Evolutionary conservation across 768 basidiomycete species (phyloP).

Genomic region (Cystobasidium ongulense): DNA sequence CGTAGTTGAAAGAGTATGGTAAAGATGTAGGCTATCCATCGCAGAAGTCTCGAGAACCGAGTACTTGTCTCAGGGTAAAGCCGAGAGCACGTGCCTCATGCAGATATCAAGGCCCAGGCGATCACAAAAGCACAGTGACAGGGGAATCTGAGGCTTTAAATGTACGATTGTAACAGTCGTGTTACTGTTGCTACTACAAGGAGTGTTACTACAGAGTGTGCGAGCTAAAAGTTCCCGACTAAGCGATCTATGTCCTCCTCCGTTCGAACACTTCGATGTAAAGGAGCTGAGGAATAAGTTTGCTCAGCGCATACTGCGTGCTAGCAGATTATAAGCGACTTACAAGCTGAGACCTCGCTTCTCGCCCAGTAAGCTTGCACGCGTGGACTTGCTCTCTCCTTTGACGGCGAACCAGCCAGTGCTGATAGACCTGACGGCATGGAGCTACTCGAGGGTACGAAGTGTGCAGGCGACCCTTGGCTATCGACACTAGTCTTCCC

Average conservation of each 20-base stretch:
- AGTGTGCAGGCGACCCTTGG: neutral
- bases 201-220: too few species aligned
- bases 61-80: too few species aligned
- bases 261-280: conserved; percentile 15
- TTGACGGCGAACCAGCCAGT: neutral
- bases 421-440: conserved; percentile 10
- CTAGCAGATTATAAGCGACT: neutral
- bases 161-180: too few species aligned
- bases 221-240: neutral
- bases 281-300: neutral
- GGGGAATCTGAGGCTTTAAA: too few species aligned
- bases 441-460: neutral
- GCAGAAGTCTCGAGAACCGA: too few species aligned
- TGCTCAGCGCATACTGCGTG: too few species aligned
- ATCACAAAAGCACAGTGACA: too few species aligned
- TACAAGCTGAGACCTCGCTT: conserved; percentile 1
- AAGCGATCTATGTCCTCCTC: conserved; percentile 18
- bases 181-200: too few species aligned
- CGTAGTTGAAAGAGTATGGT: too few species aligned
- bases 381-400: conserved; percentile 20
- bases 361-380: conserved; percentile 25
- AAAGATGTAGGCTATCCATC: too few species aligned
- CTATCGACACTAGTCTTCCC: neutral
- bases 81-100: too few species aligned
- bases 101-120: too few species aligned